phyloP scores from a whole-genome alignment of 2,329 filamentous ascomycete genomes.

The Mollisia scopiformis region DNA sequence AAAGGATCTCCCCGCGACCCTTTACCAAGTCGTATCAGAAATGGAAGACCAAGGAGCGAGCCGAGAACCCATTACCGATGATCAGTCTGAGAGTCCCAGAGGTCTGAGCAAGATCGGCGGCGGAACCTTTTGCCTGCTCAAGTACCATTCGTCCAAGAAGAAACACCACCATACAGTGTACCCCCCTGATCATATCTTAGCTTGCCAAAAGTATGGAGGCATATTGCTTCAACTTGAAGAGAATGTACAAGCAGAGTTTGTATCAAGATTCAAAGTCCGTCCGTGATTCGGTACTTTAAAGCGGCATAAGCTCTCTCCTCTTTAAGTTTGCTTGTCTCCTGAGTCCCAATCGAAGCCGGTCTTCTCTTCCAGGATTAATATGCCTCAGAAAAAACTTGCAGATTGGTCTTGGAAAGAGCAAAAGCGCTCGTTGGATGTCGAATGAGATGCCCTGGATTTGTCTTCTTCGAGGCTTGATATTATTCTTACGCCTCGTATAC shows the following conservation, averaged over 20 bases:
- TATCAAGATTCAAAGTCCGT: no score
- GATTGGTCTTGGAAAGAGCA: neutral
- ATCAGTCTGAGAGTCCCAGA: neutral
- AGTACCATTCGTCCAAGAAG: neutral
- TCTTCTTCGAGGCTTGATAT: neutral
- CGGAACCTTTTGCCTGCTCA: neutral
- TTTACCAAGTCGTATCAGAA: neutral
- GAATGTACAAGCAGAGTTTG: no score
- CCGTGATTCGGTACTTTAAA: no score
- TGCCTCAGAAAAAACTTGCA: neutral
- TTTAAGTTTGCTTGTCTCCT: neutral
- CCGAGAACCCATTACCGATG: neutral
- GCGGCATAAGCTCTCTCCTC: no score
- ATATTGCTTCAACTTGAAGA: no score
- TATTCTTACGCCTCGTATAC: neutral
- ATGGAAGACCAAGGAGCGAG: neutral
- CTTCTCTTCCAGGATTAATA: neutral
- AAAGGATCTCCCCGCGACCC: neutral
- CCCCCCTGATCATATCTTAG: no score
- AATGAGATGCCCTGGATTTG: neutral
- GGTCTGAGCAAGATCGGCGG: neutral
- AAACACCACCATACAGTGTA: no score
- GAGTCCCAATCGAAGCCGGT: neutral
- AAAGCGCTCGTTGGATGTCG: neutral
- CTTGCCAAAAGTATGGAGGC: no score